phyloP scores from a whole-genome alignment of 768 basidiomycete species.

The Galerina marginata region DNA sequence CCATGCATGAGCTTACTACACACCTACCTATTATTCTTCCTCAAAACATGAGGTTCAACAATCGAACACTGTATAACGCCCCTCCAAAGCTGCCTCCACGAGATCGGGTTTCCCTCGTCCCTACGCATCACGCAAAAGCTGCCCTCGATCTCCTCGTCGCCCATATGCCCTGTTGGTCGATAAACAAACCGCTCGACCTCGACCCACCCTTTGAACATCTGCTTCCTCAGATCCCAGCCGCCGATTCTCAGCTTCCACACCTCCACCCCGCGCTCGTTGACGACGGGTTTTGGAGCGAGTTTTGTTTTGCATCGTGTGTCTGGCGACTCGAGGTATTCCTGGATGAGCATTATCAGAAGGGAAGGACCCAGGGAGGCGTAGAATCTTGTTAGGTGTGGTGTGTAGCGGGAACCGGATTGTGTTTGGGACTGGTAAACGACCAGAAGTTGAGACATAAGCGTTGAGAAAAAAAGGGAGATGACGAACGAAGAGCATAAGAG shows the following conservation, averaged over 20 bases:
- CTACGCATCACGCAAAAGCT: constrained; percentile 75
- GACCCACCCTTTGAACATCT: constrained; percentile 76
- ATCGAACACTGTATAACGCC: constrained; percentile 53
- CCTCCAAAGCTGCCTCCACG: constrained; percentile 82
- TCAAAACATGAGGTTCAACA: constrained; percentile 64
- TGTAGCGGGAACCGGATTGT: constrained; percentile 73
- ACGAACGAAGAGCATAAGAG: constrained; percentile 82
- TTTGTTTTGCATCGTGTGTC: constrained; percentile 53
- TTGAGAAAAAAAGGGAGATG: not conserved
- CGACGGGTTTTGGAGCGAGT: constrained; percentile 11
- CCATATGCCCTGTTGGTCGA: not conserved
- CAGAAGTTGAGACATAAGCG: not conserved
- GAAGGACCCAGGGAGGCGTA: constrained; percentile 65
- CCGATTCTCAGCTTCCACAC: constrained; percentile 61
- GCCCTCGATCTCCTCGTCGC: constrained; percentile 44
- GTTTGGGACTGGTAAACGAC: constrained; percentile 73
- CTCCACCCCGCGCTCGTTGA: constrained; percentile 23
- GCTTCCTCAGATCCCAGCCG: constrained; percentile 67
- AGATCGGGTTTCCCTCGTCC: constrained; percentile 79
- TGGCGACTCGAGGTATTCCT: constrained; percentile 53
- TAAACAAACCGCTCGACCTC: constrained; percentile 67
- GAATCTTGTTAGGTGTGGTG: constrained; percentile 81
- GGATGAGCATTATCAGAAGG: constrained; percentile 56
- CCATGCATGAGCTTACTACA: no score
- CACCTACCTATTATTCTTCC: constrained; percentile 26